Percentiles rank a stretch among this genome's conserved stretches.
These are phyloP conservation scores for Periconia sp. DNA, from an alignment of 2,329 filamentous ascomycete genomes.

Conservation along the genomic window DNA sequence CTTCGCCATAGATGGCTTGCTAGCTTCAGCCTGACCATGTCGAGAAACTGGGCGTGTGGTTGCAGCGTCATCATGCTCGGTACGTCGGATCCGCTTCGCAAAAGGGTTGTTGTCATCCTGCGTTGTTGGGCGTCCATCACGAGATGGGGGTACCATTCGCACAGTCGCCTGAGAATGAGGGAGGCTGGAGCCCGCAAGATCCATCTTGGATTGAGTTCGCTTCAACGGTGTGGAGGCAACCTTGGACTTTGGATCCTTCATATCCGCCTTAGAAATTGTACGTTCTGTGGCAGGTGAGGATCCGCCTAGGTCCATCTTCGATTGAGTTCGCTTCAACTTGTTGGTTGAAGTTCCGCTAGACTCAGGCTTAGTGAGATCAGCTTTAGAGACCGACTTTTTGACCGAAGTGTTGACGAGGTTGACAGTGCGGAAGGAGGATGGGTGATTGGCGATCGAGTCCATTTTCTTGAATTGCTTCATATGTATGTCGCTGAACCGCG, in stretches of 20 bases:
- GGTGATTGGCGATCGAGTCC: conserved; percentile 89
- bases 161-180: conserved; percentile 41
- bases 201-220: conserved; percentile 60
- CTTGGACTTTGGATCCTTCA: conserved; percentile 60
- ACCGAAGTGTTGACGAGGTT: conserved; percentile 47
- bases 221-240: conserved; percentile 49
- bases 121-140: conserved; percentile 26
- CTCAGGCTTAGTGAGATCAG: conserved; percentile 49
- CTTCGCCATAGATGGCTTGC: conserved; percentile 6
- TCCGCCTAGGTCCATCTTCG: conserved; percentile 64
- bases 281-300: conserved; percentile 53
- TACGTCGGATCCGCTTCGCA: conserved; percentile 73
- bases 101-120: conserved; percentile 33
- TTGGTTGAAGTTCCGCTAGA: conserved; percentile 35
- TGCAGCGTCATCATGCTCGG: conserved; percentile 68
- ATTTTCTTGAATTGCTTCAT: conserved; percentile 93
- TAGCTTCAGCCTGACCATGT: conserved; percentile 15
- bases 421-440: conserved; percentile 71
- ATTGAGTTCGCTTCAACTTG: conserved; percentile 55
- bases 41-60: conserved; percentile 62
- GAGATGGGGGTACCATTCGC: conserved; percentile 27
- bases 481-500: conserved; percentile 82
- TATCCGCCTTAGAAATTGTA: conserved; percentile 59
- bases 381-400: conserved; percentile 45
- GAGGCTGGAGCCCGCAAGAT: conserved; percentile 54